A percentile compares a stretch with the other conserved stretches of the same genome.
phyloP scores from a whole-genome alignment of 2,329 filamentous ascomycete species.

The Alternaria sp. region DNA sequence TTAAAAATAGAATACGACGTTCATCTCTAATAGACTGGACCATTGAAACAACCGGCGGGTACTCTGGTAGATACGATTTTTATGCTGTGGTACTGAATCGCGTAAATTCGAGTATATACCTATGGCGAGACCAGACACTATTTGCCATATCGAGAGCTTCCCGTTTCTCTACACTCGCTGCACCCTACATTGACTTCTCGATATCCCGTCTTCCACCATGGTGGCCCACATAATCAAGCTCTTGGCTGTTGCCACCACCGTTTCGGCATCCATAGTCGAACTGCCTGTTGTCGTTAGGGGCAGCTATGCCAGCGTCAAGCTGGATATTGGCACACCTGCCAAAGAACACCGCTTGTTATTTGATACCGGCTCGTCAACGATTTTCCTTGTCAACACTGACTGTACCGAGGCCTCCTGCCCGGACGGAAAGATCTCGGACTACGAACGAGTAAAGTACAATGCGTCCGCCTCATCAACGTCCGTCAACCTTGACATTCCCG shows the following conservation, averaged over 20 bases:
- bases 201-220: not conserved
- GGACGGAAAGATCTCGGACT: conserved; percentile 5
- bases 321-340: conserved; percentile 19
- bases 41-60: not conserved
- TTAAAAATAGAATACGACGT: not conserved
- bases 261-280: conserved; percentile 23
- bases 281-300: conserved; percentile 20
- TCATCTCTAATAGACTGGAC: not conserved
- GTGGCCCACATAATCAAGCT: not conserved
- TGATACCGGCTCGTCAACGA: conserved; percentile 27
- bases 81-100: not conserved
- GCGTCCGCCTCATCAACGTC: conserved; percentile 20
- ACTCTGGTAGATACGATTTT: not conserved
- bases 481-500: conserved; percentile 14
- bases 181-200: not conserved
- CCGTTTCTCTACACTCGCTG: not conserved
- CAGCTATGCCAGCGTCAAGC: conserved; percentile 15
- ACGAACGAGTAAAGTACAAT: conserved; percentile 22
- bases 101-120: not conserved
- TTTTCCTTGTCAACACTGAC: conserved; percentile 21
- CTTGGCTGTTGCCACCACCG: conserved; percentile 5
- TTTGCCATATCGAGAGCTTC: not conserved
- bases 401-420: conserved; percentile 25
- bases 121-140: no score
- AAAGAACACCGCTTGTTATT: conserved; percentile 24